Evolutionary conservation across 441 rosid species (phyloP), one percentile per base, ranked within the genome.

Genomic region (Jatropha multifida): DNA sequence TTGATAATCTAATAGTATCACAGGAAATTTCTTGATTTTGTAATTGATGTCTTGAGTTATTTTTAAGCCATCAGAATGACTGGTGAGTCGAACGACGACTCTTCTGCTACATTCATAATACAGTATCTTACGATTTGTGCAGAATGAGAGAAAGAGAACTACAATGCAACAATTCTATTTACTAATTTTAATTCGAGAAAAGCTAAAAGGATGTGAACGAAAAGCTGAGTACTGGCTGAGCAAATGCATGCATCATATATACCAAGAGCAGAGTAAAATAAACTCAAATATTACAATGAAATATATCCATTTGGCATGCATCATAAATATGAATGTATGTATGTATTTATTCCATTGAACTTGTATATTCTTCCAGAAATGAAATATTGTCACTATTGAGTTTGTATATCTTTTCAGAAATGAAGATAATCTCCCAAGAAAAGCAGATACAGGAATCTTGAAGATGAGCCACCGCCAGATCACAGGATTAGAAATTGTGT

Each of bases 291-390:
- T 63, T 37, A 15, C 64, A 12, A 74, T 32, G 42, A 48, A 44
- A 56, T 59, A 17, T 20, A 73, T 10, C 59, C 17, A 52, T 56
- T 20, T 55, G 49, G 72, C 71, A 75, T 65, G 74, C 73, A 20
- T 55, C n/a, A 55, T 44, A 42, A 32, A 32, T 32, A 32, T n/a
- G n/a, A n/a, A n/a, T 8, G 9, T 62, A 72, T 46, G 71, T 73
- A 62, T 58, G 11, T 74, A 65, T 76, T 85, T 80, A 81, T 85
- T 86, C 74, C 68, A 75, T 65, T 72, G 44, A 77, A 81, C 68
- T 77, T 73, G 76, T 71, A 77, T 81, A 71, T 81, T 67, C 79
- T 78, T 81, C 81, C 83, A 82, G 78, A 70, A 69, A 81, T 71
- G 74, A 60, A 49, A 71, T 58, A 44, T 41, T 74, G 55, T 46